phyloP scores from a whole-genome alignment of 768 basidiomycete genomes.

The Termitomyces sp. region DNA sequence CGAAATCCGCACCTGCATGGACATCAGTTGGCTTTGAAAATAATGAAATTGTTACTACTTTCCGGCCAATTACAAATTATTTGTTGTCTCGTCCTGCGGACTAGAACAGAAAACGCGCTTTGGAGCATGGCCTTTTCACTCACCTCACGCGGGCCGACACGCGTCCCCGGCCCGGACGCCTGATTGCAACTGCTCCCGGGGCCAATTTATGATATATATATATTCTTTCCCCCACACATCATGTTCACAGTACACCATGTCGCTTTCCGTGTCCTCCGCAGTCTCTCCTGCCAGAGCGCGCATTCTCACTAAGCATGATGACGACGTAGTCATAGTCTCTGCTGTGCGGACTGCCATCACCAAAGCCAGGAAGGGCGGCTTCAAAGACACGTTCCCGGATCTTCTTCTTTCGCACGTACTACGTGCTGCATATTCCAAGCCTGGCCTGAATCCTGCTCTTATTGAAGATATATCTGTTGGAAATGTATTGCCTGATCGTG shows the following conservation, averaged over 20 bases:
- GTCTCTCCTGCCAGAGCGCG: constrained; percentile 44
- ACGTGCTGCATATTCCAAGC: constrained; percentile 61
- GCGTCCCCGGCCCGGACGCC: not conserved
- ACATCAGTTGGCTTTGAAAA: constrained; percentile 9
- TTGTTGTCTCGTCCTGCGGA: no score
- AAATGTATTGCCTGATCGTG: constrained; percentile 84
- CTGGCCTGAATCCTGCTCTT: constrained; percentile 70
- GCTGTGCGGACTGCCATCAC: constrained; percentile 91
- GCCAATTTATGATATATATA: not conserved
- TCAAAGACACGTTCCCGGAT: constrained; percentile 87
- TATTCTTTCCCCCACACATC: not conserved
- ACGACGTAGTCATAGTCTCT: constrained; percentile 87
- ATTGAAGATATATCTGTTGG: constrained; percentile 86
- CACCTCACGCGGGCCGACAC: not conserved
- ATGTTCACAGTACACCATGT: not conserved
- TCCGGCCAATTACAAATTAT: not conserved
- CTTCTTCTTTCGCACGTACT: constrained; percentile 75
- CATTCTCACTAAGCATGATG: constrained; percentile 66
- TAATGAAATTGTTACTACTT: not conserved
- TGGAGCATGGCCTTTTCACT: no score
- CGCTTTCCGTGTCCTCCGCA: not conserved
- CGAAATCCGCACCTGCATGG: constrained; percentile 8
- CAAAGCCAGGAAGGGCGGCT: constrained; percentile 84
- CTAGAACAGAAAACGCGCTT: no score
- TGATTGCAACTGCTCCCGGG: not conserved